Evolutionary conservation across 2,329 filamentous ascomycete genomes (phyloP), one percentile per base, ranked within the genome.

Genomic region (Chrysoporthe puriensis): DNA sequence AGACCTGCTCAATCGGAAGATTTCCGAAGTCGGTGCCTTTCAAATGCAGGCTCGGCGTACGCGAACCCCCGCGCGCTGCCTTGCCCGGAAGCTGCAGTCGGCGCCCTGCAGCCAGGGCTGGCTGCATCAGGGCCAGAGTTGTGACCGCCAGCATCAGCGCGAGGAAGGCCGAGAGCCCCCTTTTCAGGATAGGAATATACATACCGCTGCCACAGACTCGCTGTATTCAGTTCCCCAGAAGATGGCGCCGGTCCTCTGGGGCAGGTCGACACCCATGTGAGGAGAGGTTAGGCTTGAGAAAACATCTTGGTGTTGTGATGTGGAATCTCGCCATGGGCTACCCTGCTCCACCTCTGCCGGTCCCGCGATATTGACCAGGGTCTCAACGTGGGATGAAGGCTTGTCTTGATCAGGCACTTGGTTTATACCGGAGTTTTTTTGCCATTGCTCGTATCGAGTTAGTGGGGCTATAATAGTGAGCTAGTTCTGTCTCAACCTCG

Each of bases 1-100:
- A 52, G 21, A 63, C 61, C 61, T 63, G 36, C 61, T 63, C 36
- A 1, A 63, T 63, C 26, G 34, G 61, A 54, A 26, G 18, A 5
- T 7, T 42, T 43, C 42, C 43, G n/a, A 11, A 34, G 9, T 21
- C 16, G 14, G n/a, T 43, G 11, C n/a, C 46, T 54, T 44, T 52
- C 59, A 62, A 34, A 50, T 60, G 57, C 57, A 42, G 32, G n/a
- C 57, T 21, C 40, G 57, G 16, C 40, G 21, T 40, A 44, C 32
- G 21, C 43, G 44, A 36, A 13, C 56, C 6, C 36, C 36, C 18
- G 4, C 44, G 8, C 18, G 14, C 32, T n/a, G 32, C 6, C 36
- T 36, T 18, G 7, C 56, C 32, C 56, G 36, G 56, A n/a, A n/a
- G 32, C 18, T 62, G 26, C 44, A 40, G 34, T 34, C 44, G 44